Conservation (phyloP, 805 yeast species). For the Teunomyces tritomae region DNA sequence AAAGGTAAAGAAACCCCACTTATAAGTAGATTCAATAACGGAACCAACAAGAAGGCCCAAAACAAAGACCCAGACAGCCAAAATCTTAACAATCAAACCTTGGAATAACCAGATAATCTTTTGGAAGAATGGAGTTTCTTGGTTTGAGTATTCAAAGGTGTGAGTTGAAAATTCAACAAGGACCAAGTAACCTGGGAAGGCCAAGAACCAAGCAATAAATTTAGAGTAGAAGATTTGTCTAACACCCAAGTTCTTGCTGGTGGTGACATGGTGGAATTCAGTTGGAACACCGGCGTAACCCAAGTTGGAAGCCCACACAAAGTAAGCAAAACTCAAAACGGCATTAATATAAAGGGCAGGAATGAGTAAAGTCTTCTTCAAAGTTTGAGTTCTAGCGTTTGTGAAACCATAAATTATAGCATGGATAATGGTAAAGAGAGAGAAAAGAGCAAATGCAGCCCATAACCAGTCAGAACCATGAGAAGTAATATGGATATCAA, state of each 20-base stretch:
- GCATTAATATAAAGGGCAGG: constrained; percentile 44
- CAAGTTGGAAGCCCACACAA: constrained; percentile 55
- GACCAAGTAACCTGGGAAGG: constrained; percentile 45
- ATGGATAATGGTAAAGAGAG: constrained; percentile 32
- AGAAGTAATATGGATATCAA: constrained; percentile 51
- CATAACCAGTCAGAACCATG: constrained; percentile 70
- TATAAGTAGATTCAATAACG: constrained; percentile 53
- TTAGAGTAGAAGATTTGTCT: constrained; percentile 59
- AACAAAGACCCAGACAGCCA: constrained; percentile 47
- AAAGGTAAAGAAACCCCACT: constrained; percentile 69
- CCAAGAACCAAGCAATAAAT: constrained; percentile 56
- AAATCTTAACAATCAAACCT: constrained; percentile 41
- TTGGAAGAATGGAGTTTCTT: constrained; percentile 24
- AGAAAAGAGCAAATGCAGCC: constrained; percentile 55
- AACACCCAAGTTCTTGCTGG: constrained; percentile 22
- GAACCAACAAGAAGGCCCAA: constrained; percentile 57
- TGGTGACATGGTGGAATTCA: constrained; percentile 49
- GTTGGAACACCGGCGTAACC: constrained; percentile 50
- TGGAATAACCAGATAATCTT: constrained; percentile 30
- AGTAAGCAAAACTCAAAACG: constrained; percentile 48
- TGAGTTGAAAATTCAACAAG: constrained; percentile 29
- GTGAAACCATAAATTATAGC: constrained; percentile 23
- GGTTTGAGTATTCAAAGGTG: constrained; percentile 30
- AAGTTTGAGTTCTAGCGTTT: constrained; percentile 15
- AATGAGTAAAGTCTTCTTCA: constrained; percentile 32